Evolutionary conservation across 169 alveolate species (phyloP).

Genomic region (Babesia ovis): DNA sequence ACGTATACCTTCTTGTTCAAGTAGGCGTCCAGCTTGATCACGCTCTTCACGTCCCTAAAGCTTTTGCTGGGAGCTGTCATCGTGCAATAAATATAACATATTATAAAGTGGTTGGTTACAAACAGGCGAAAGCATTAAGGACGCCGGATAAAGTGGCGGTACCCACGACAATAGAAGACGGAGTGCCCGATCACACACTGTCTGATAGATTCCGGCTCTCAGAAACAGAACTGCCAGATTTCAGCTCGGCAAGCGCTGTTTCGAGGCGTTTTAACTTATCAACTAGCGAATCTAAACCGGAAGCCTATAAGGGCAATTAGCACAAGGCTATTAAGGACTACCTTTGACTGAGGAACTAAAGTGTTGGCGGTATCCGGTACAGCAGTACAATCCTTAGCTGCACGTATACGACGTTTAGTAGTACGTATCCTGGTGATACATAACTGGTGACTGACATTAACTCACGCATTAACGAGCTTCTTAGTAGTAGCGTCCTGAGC

Average conservation of each 20-base stretch:
- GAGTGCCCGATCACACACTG: constrained; percentile 12
- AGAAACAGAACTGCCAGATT: not conserved
- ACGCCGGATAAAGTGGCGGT: not conserved
- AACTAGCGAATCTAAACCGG: not conserved
- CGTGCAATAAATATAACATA: constrained; percentile 1
- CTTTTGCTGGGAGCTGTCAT: constrained; percentile 67
- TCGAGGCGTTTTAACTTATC: constrained; percentile 10
- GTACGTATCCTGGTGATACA: not conserved
- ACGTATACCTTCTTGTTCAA: constrained; percentile 83
- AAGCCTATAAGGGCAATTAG: not conserved
- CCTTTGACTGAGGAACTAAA: not conserved
- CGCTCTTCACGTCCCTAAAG: constrained; percentile 78
- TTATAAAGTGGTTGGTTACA: not conserved
- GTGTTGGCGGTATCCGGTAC: not conserved
- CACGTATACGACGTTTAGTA: not conserved
- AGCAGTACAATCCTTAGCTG: not conserved
- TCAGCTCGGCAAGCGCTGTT: not conserved
- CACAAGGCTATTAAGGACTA: not conserved
- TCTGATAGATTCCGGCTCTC: not conserved
- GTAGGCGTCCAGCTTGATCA: constrained; percentile 77
- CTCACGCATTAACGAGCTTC: constrained; percentile 5
- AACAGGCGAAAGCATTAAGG: not conserved
- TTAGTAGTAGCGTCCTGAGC: too few species aligned
- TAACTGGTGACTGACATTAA: not conserved
- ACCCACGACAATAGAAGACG: not conserved